These are phyloP conservation scores for Aspergillus pseudonomiae DNA, from an alignment of 2,329 filamentous ascomycete genomes.

Conservation along the genomic window DNA sequence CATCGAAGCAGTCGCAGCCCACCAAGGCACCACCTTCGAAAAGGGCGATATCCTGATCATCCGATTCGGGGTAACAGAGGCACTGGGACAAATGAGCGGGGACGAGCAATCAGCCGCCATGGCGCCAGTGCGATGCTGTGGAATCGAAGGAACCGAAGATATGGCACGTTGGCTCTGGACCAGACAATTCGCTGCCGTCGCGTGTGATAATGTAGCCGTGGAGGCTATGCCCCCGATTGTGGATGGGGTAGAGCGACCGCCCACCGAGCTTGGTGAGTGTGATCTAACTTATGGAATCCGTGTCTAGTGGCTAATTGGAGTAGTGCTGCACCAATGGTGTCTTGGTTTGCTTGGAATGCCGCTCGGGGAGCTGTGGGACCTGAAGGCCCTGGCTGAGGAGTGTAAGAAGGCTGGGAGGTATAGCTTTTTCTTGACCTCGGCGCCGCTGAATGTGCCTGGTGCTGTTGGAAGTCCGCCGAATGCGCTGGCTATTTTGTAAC, in stretches of 20 bases:
- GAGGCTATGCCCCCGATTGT: slow-evolving; percentile 29
- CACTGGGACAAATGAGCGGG: slow-evolving; percentile 18
- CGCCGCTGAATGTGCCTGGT: slow-evolving; percentile 48
- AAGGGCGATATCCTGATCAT: slow-evolving; percentile 28
- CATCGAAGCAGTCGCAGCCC: slow-evolving; percentile 22
- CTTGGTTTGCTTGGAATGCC: slow-evolving; percentile 47
- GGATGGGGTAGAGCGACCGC: slow-evolving; percentile 15
- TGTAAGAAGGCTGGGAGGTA: slow-evolving; percentile 44
- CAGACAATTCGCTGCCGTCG: slow-evolving; percentile 46
- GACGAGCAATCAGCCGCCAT: slow-evolving; percentile 19
- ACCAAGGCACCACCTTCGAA: slow-evolving; percentile 21
- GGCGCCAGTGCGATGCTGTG: slow-evolving; percentile 25
- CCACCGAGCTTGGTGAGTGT: slow-evolving; percentile 15
- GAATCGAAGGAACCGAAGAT: slow-evolving; percentile 50
- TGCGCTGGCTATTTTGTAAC: slow-evolving; percentile 28
- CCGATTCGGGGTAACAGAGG: slow-evolving; percentile 27
- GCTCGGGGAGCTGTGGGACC: slow-evolving; percentile 52
- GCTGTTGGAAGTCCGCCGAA: slow-evolving; percentile 38
- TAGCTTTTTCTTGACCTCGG: slow-evolving; percentile 49
- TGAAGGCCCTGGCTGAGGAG: slow-evolving; percentile 43
- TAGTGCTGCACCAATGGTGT: slow-evolving; percentile 45
- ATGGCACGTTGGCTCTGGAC: slow-evolving; percentile 61
- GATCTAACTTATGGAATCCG: fast-evolving
- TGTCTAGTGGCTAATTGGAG: not conserved
- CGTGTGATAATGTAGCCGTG: slow-evolving; percentile 29